Base-by-base conservation (phyloP, 768 basidiomycete genomes). In the Candolleomyces eurysporus region DNA sequence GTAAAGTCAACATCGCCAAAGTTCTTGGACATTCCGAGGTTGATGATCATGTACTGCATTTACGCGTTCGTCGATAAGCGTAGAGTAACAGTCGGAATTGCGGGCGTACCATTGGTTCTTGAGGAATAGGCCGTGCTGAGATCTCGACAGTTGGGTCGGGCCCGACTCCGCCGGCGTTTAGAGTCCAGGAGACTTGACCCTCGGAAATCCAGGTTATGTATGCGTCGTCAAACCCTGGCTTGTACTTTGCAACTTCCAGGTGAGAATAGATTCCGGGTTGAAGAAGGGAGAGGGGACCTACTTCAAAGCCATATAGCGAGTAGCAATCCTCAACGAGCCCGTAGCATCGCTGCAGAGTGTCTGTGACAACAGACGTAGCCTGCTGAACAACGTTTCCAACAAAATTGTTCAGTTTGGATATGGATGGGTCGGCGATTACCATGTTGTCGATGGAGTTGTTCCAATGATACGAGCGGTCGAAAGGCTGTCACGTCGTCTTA, bases 131-230 rank as follows among this genome's bases (percentile, higher is more conserved):
- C 30, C 93, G 79, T 36, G 79, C 76, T 2, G 83, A 82, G 54
- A 94, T 89, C 50, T 88, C 71, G 1, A 81, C 82, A 17, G 70
- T 64, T 1, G 78, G 45, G 69, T 95, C 87, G 1, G 87, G 75
- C 0, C 78, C 88, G 65, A 94, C 68, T 2, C 87, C 91, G 4
- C 80, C 81, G 16, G 79, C 88, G 43, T 85, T 82, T 60, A 94
- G 68, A 16, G 89, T 91, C 93, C 93, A 94, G 8, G 87, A 76
- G 14, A 79, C 71, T 64, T 84, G 77, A 67, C 80, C 82, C 63
- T 89, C 79, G 63, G 84, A 82, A 61, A 94, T 74, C 93, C 92
- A 95, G 7, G 90, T 84, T 66, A 94, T 90, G 69, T 94, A 95
- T 84, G 80, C 85, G 48, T 84, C 78, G 61, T 88, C 86, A 64